These are phyloP conservation scores for Chaetomium tenue DNA, from an alignment of 495 filamentous ascomycete species.

Conservation along the genomic window DNA sequence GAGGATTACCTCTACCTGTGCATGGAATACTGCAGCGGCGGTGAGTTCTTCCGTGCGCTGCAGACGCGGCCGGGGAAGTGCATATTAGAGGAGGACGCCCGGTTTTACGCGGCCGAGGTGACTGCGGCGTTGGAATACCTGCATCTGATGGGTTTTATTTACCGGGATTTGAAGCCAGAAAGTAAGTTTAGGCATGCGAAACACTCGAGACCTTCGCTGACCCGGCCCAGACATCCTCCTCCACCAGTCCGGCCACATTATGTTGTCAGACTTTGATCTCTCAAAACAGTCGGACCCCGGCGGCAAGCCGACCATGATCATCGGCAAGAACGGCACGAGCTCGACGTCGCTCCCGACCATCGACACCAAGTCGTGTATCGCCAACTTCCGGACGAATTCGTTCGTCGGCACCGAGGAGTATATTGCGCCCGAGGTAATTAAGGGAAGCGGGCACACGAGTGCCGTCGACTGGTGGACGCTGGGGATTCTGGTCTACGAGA, in stretches of 20 bases:
- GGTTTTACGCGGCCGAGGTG: constrained; percentile 98
- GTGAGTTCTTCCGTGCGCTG: constrained; percentile 95
- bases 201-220: constrained; percentile 14
- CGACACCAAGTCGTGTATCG: constrained; percentile 97
- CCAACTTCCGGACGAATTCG: constrained; percentile 96
- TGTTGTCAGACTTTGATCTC: constrained; percentile 98
- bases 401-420: constrained; percentile 99
- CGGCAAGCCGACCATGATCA: constrained; percentile 95
- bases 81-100: constrained; percentile 92
- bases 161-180: constrained; percentile 95
- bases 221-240: constrained; percentile 77
- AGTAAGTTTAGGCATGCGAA: constrained; percentile 52
- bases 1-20: constrained; percentile 97
- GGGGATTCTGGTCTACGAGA: constrained; percentile 95
- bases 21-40: constrained; percentile 99
- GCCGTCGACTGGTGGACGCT: constrained; percentile 99
- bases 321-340: constrained; percentile 77
- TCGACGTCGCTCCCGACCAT: constrained; percentile 84
- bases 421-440: constrained; percentile 97
- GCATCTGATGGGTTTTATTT: constrained; percentile 99
- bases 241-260: constrained; percentile 97
- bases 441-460: constrained; percentile 95
- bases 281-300: constrained; percentile 97
- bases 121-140: constrained; percentile 95
- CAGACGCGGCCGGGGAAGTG: constrained; percentile 97